Conservation (phyloP, 768 basidiomycete genomes). For the Mycena epipterygia region DNA sequence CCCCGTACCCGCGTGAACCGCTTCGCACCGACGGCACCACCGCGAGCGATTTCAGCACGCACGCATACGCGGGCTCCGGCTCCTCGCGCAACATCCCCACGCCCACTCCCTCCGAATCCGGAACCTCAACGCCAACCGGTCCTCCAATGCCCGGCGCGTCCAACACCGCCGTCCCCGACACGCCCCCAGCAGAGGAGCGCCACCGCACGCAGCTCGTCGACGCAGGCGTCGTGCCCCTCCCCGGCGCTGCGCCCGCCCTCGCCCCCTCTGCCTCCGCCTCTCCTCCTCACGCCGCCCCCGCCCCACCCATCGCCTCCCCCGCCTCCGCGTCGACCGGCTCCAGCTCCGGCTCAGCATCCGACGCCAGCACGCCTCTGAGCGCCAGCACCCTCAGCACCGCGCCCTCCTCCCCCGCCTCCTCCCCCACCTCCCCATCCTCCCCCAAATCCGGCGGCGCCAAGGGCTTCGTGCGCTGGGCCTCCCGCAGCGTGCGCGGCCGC, state of each 20-base stretch:
- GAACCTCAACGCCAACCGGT: not conserved
- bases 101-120: not conserved
- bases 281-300: not conserved
- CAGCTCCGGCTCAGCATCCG: not conserved
- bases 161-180: not conserved
- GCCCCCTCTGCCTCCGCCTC: not conserved
- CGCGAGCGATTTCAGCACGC: constrained; percentile 24
- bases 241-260: not conserved
- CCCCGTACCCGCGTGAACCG: not conserved
- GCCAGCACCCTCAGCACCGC: too few species aligned
- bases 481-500: too few species aligned
- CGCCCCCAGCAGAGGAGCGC: not conserved
- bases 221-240: constrained; percentile 1
- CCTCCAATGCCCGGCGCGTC: not conserved
- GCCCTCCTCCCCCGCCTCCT: not conserved
- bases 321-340: not conserved
- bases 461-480: too few species aligned
- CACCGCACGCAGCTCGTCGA: not conserved
- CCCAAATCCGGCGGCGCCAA: too few species aligned
- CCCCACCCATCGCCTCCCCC: not conserved
- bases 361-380: too few species aligned
- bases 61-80: constrained; percentile 16
- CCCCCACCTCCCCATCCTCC: not conserved
- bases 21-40: constrained; percentile 15
- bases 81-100: not conserved